Conservation (phyloP, 2,329 filamentous ascomycete genomes). For the Fonsecaea pedrosoi region DNA sequence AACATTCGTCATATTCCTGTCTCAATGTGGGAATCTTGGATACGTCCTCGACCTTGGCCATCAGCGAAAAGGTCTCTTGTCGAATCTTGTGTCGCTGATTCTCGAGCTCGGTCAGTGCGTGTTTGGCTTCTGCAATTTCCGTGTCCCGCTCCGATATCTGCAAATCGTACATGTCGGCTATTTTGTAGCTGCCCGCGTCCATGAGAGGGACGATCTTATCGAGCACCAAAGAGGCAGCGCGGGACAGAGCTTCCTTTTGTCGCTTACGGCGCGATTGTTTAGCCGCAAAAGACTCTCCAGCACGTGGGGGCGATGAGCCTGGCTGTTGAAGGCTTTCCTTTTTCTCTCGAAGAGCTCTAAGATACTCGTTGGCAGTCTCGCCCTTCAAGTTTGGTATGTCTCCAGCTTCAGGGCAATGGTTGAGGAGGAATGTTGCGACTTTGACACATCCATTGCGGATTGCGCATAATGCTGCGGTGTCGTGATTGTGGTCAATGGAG, state of each 20-base stretch:
- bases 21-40: slow-evolving; percentile 48
- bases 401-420: slow-evolving; percentile 75
- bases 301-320: slow-evolving; percentile 71
- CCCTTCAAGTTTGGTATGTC: slow-evolving; percentile 83
- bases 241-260: slow-evolving; percentile 53
- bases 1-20: slow-evolving; percentile 49
- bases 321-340: slow-evolving; percentile 47
- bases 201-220: slow-evolving; percentile 72
- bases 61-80: slow-evolving; percentile 47
- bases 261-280: slow-evolving; percentile 35
- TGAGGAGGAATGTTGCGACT: slow-evolving; percentile 70
- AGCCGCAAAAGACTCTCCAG: slow-evolving; percentile 41
- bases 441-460: slow-evolving; percentile 87
- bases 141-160: slow-evolving; percentile 48
- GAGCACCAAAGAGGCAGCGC: slow-evolving; percentile 73
- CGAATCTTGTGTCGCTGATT: slow-evolving; percentile 53
- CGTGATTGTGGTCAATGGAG: slow-evolving; percentile 81
- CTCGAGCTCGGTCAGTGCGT: slow-evolving; percentile 57
- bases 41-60: slow-evolving; percentile 48
- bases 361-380: slow-evolving; percentile 82
- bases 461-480: slow-evolving; percentile 87
- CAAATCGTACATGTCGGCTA: slow-evolving; percentile 58
- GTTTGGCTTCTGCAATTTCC: slow-evolving; percentile 70
- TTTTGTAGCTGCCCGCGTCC: slow-evolving; percentile 73
- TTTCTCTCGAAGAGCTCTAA: slow-evolving; percentile 65